Evolutionary conservation across 2,329 filamentous ascomycete species (phyloP).

Genomic region (Monascus ruber): DNA sequence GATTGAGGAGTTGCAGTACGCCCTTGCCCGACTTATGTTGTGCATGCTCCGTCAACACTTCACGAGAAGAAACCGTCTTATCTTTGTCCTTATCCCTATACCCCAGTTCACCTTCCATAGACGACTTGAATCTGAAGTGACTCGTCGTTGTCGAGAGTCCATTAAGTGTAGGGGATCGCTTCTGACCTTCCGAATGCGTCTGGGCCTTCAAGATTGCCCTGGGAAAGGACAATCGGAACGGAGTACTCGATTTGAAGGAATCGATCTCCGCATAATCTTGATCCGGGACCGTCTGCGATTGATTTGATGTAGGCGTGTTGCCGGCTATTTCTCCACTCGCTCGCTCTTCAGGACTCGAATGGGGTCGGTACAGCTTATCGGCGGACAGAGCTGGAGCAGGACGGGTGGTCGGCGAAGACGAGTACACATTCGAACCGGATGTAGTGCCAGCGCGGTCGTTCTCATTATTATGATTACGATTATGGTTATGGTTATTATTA

Average conservation of each 20-base stretch:
- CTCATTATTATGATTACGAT: not conserved
- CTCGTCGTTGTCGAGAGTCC: slow-evolving; percentile 8
- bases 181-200: slow-evolving; percentile 14
- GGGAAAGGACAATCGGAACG: slow-evolving; percentile 25
- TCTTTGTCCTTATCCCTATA: slow-evolving; percentile 12
- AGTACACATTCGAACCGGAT: slow-evolving; percentile 8
- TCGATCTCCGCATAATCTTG: slow-evolving; percentile 17
- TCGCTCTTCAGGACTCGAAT: slow-evolving; percentile 21
- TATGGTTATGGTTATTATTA: slow-evolving; percentile 1
- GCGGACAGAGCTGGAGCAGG: slow-evolving; percentile 15
- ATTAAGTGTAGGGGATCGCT: slow-evolving; percentile 16
- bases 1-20: slow-evolving; percentile 47
- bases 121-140: slow-evolving; percentile 17
- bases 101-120: slow-evolving; percentile 15
- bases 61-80: slow-evolving; percentile 10
- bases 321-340: slow-evolving; percentile 9
- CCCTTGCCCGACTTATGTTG: slow-evolving; percentile 34
- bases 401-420: slow-evolving; percentile 16
- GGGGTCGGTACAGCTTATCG: slow-evolving; percentile 17
- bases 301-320: slow-evolving; percentile 13
- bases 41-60: slow-evolving; percentile 12
- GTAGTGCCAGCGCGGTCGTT: not conserved
- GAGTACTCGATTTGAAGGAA: slow-evolving; percentile 21
- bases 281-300: slow-evolving; percentile 13
- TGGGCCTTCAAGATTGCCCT: slow-evolving; percentile 16